Conservation (phyloP, 139 green algal genomes). For the Pleodorina starrii region DNA sequence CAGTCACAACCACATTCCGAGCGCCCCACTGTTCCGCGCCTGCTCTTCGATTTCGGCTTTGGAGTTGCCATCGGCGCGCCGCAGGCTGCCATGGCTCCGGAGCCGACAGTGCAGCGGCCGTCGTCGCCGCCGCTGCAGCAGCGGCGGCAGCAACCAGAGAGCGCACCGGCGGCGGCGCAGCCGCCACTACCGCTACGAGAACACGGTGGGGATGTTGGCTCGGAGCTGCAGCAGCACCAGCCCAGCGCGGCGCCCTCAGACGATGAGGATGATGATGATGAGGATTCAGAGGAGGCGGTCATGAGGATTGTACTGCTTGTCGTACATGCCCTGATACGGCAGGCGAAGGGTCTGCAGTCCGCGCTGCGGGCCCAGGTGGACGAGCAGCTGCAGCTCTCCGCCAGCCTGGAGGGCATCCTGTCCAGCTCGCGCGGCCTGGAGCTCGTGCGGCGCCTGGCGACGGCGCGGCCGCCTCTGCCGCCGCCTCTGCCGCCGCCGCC, state of each 20-base stretch:
- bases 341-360: not conserved
- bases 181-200: no score
- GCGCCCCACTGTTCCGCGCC: not conserved
- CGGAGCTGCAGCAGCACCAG: not conserved
- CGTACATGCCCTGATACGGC: not conserved
- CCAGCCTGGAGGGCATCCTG: not conserved
- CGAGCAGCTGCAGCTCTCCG: not conserved
- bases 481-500: no score
- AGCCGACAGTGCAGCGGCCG: not conserved
- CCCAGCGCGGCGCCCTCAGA: not conserved
- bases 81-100: not conserved
- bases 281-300: not conserved
- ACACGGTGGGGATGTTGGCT: not conserved
- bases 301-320: not conserved
- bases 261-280: not conserved
- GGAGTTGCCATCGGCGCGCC: not conserved
- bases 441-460: not conserved
- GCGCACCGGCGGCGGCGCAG: not conserved
- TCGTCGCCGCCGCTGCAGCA: not conserved
- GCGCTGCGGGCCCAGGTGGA: not conserved
- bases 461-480: no score
- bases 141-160: not conserved
- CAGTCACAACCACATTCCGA: not conserved
- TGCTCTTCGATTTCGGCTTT: not conserved
- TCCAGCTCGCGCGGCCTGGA: not conserved